Conservation (phyloP, 179 eudicot species). For the Beta corolliflora region DNA sequence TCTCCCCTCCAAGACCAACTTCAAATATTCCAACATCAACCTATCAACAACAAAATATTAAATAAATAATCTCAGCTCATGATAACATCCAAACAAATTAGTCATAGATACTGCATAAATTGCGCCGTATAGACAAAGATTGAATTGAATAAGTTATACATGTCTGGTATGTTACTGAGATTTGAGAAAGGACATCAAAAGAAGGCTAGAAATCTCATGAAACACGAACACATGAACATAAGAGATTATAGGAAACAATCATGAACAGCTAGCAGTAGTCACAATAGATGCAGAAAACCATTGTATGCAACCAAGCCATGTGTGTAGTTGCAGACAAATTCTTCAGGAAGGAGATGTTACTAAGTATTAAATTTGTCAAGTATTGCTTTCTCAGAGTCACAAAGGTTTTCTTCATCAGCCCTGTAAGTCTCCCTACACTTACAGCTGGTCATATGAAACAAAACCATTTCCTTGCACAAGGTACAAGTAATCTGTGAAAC, state of each 20-base stretch:
- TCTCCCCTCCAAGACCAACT: constrained; percentile 84
- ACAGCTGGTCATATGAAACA: not conserved
- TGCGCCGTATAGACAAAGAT: too few relatives aligned
- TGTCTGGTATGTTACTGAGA: not conserved
- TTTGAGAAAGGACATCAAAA: not conserved
- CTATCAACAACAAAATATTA: constrained; percentile 38
- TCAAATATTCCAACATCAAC: constrained; percentile 91
- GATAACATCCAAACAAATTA: not conserved
- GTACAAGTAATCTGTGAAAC: not conserved
- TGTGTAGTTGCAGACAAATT: not conserved
- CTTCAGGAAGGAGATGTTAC: not conserved
- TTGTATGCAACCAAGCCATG: not conserved
- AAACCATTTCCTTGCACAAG: not conserved
- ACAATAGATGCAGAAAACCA: not conserved
- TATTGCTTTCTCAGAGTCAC: not conserved
- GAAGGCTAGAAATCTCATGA: not conserved
- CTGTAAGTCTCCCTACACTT: not conserved
- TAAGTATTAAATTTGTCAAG: not conserved
- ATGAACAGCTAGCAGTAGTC: not conserved
- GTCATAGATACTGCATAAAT: too few relatives aligned
- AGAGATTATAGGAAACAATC: not conserved
- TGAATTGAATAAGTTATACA: not conserved
- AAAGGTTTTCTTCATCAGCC: not conserved
- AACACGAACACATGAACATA: not conserved
- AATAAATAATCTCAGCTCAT: not conserved